These are phyloP conservation scores for Solanum corneliomulleri DNA, from an alignment of 257 asterid species.

Conservation along the genomic window DNA sequence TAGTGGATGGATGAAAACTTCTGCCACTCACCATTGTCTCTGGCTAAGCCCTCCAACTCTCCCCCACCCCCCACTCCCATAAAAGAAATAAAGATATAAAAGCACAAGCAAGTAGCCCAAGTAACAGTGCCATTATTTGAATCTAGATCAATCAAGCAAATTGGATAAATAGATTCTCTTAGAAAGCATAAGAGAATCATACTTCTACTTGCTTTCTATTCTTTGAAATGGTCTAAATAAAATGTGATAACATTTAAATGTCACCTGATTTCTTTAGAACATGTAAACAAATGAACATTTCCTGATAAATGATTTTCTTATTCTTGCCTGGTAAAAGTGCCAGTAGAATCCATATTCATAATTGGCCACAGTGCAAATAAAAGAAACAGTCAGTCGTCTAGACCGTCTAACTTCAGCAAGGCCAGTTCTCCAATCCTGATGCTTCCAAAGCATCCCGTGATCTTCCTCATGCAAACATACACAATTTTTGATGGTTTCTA, in stretches of 20 bases:
- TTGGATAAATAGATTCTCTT: neutral
- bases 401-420: conserved; percentile 90
- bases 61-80: neutral
- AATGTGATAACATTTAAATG: neutral
- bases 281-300: neutral
- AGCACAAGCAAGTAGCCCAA: neutral
- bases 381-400: conserved; percentile 90
- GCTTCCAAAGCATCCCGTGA: conserved; percentile 95
- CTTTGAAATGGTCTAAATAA: neutral
- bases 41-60: neutral
- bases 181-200: neutral
- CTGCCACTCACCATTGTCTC: neutral
- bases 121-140: neutral
- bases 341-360: conserved; percentile 95
- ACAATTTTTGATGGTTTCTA: conserved; percentile 86
- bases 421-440: conserved; percentile 99
- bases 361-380: conserved; percentile 91
- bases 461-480: conserved; percentile 98
- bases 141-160: neutral
- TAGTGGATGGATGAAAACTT: neutral
- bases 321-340: conserved; percentile 91
- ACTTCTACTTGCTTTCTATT: neutral
- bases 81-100: neutral
- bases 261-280: neutral
- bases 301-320: neutral